These are phyloP conservation scores for Malus hybrid DNA, from an alignment of 331 rosid genomes.

Conservation along the genomic window DNA sequence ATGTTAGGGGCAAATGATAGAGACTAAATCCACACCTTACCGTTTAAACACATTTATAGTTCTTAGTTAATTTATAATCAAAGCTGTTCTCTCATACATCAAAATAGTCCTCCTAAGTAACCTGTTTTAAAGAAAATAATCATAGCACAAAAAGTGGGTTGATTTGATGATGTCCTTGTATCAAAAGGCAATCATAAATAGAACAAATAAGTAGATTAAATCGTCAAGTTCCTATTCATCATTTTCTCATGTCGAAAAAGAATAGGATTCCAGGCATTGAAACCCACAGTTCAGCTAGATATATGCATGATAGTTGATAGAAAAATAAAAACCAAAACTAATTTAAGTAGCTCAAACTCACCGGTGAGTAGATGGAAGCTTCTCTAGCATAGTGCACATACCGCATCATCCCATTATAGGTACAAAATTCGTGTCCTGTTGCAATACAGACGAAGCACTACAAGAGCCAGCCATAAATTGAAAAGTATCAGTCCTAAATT, in stretches of 20 bases:
- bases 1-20: neutral
- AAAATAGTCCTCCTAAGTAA: neutral
- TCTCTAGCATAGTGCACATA: neutral
- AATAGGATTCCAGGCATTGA: neutral
- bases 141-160: too few relatives aligned
- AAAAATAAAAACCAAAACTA: neutral
- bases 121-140: neutral
- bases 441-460: neutral
- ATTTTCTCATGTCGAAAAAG: neutral
- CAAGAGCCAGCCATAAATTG: neutral
- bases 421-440: neutral
- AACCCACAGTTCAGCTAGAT: neutral
- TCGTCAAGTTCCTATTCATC: neutral
- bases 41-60: neutral
- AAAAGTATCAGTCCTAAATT: neutral
- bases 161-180: neutral
- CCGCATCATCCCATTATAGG: neutral
- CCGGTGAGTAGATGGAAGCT: neutral
- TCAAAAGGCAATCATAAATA: neutral
- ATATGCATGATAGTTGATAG: neutral
- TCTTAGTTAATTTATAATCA: neutral
- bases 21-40: neutral
- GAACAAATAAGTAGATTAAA: neutral
- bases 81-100: neutral
- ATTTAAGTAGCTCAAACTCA: neutral